Conservation (phyloP, 768 basidiomycete species). For the Phlebiopsis gigantea region DNA sequence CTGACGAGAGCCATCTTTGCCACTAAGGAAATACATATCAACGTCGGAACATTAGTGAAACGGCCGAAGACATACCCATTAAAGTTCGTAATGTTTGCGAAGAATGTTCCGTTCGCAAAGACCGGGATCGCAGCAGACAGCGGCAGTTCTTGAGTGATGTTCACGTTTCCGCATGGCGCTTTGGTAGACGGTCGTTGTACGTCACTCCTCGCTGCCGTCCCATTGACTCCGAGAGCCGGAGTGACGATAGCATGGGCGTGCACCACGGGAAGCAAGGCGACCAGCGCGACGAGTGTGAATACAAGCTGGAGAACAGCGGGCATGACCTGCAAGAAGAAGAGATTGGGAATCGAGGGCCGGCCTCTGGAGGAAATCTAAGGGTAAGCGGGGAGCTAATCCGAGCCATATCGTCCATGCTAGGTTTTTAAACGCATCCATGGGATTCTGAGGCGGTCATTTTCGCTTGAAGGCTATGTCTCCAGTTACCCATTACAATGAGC, state of each 20-base stretch:
- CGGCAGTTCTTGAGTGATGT: conserved; percentile 35
- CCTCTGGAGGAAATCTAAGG: neutral
- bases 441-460: too few relatives aligned
- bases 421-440: too few relatives aligned
- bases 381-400: neutral
- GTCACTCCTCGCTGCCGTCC: conserved; percentile 20
- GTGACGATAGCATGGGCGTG: conserved; percentile 37
- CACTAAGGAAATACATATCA: conserved; percentile 21
- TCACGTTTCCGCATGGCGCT: conserved; percentile 36
- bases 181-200: conserved; percentile 25
- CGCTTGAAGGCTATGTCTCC: too few relatives aligned
- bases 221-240: conserved; percentile 34
- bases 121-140: conserved; percentile 24
- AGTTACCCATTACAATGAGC: neutral
- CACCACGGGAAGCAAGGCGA: conserved; percentile 11
- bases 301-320: neutral
- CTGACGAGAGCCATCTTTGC: conserved; percentile 42
- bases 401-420: too few relatives aligned
- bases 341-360: neutral
- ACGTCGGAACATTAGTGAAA: neutral
- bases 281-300: neutral
- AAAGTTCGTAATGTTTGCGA: conserved; percentile 38
- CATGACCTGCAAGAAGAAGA: neutral
- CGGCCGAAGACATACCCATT: conserved; percentile 33
- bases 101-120: conserved; percentile 34